Evolutionary conservation across 2,329 filamentous ascomycete genomes (phyloP), one percentile per base, ranked within the genome.

Genomic region (Apiospora hydei): DNA sequence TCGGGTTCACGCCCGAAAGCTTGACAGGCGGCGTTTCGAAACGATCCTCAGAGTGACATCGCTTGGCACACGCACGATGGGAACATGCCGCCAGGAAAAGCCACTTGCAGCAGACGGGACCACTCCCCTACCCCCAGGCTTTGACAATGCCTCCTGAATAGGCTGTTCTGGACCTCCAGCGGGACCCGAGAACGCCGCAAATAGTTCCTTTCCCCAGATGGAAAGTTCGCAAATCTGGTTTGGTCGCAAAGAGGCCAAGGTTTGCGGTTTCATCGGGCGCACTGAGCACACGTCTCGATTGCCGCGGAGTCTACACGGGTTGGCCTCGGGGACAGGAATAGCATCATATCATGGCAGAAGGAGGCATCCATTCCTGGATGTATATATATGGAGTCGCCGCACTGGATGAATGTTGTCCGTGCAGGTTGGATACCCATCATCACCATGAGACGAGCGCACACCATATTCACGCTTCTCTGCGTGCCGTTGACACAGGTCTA

Each of bases 111-210:
- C 53, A 57, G 34, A 38, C 7, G 5, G 7, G 34, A 8, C 34
- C 30, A 14, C 6, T 16, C 34, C 21, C 2, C 1, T 18, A 61
- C 16, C 30, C 30, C 18, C 16, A 21, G 53, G 7, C 30, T 11
- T 38, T 14, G 38, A 61, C 16, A 18, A 64, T 41, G 57, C 57
- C 57, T 2, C 18, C 34, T n/a, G 21, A 64, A 64, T 41, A 21
- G 16, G 30, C 57, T 24, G 34, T n/a, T 11, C 57, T 64, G 30
- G 53, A 3, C 30, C 34, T 30, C 21, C 3, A 7, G 8, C 53
- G 53, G 53, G 30, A 21, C 30, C 57, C 57, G 57, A 64, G 34
- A 64, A 64, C 34, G 34, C 57, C 30, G 57, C n/a, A 64, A 21
- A 64, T 41, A n/a, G 3, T 5, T 21, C 4, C 18, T 7, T 14